Base-by-base conservation (phyloP, 169 alveolate species). In the Plasmodium knowlesi region DNA sequence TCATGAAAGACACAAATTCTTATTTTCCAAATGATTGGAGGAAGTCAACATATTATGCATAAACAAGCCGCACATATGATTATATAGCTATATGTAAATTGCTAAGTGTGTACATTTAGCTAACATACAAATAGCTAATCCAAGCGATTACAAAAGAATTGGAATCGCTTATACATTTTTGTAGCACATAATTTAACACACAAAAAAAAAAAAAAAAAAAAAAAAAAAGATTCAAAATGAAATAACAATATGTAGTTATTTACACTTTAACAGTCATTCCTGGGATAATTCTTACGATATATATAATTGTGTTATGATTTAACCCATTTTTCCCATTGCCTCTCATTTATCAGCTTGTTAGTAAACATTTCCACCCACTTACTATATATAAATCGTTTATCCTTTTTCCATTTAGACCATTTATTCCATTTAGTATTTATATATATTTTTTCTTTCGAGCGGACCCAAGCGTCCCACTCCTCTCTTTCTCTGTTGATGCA, bases 381-480 rank as follows among this genome's bases (percentile, higher is more conserved):
- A 39, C 61, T 41, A 14, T 25, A n/a, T 39, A 39, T 22, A 8
- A n/a, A 14, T n/a, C 78, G 16, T 82, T 53, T 82, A 10, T 82
- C 39, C 9, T 16, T 50, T 53, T 28, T 82, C 89, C 89, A 82
- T 54, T 53, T 54, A 53, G 19, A 16, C 89, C 89, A 82, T 50
- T 22, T 57, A 5, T 19, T 37, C 92, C 92, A 83, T 67, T 32
- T 83, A 32, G n/a, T 39, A 67, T 83, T 25, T 37, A 37, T 19
- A 22, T 83, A 19, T 71, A 83, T 16, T 32, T 83, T 37, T 32
- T 83, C 92, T 67, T 83, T 83, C 19, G 22, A 5, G 37, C 53
- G 73, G 1, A 83, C 82, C 92, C 92, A 83, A 37, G 46, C 50
- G 19, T 70, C 74, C 92, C 92, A 83, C 43, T 83, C 92, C 22